Conservation (phyloP, 495 filamentous ascomycete species). For the Lasiosphaeris hirsuta region DNA sequence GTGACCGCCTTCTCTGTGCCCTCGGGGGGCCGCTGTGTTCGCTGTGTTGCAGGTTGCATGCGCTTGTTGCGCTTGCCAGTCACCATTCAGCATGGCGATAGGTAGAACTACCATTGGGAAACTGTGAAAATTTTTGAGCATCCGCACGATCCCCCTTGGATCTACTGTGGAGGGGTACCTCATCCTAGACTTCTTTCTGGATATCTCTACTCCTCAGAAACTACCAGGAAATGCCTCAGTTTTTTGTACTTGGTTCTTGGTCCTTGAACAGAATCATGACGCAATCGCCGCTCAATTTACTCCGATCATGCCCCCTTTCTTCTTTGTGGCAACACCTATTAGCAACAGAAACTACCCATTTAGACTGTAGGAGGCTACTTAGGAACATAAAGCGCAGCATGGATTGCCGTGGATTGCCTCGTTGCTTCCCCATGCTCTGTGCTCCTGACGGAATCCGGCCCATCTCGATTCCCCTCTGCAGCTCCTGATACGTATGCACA, state of each 20-base stretch:
- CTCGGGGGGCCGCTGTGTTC: constrained; percentile 1
- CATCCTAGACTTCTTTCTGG: background rate
- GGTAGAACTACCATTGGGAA: background rate
- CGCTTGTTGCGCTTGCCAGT: background rate
- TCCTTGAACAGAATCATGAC: constrained; percentile 14
- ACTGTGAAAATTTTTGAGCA: background rate
- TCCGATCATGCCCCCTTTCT: background rate
- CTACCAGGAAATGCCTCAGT: constrained; percentile 12
- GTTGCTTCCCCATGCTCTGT: no score
- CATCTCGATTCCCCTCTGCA: no score
- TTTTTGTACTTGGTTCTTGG: background rate
- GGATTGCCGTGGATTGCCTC: no score
- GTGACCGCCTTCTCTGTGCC: constrained; percentile 29
- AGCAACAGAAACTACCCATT: constrained; percentile 23
- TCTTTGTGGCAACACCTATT: constrained; percentile 23
- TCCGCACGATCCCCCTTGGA: background rate
- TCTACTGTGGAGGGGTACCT: background rate
- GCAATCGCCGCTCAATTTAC: constrained; percentile 3
- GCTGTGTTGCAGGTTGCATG: background rate
- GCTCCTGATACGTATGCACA: no score
- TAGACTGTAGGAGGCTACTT: background rate
- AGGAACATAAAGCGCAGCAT: background rate
- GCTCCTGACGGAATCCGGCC: no score
- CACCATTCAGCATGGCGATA: background rate
- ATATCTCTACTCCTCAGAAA: background rate